Base-by-base conservation (phyloP, 2,329 filamentous ascomycete species). In the Curvularia sp. region DNA sequence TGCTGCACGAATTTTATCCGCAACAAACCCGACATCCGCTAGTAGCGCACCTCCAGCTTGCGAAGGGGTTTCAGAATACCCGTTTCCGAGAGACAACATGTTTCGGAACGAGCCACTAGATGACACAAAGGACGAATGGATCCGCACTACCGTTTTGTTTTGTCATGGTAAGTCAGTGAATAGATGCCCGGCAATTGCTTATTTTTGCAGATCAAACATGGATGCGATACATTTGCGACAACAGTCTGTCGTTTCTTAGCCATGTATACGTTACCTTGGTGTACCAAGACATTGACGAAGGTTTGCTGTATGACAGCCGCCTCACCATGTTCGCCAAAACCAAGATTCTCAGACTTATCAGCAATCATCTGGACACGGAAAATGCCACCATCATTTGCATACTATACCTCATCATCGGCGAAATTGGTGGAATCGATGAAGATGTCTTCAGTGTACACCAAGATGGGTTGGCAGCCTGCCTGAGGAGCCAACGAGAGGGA, bases 301-400 rank as follows among this genome's bases (percentile, higher is more conserved):
- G 70, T 5, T 54, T 67, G 6, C 35, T 72, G 28, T 63, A 71
- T 33, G 74, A 76, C 49, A 73, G 65, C 49, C 56, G 63, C 7
- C 65, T 73, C 33, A 76, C 73, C 8, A 66, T 74, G 31, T 69
- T 67, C 55, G 73, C 68, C n/a, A 75, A 75, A 47, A 72, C 71
- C 2, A 70, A 67, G 51, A 55, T 73, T 4, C 53, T 76, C 13
- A 58, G 66, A 5, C 62, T 67, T 28, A 68, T 76, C 15, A 69
- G 66, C 9, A 65, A 70, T 13, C 67, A 63, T 18, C 59, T 75
- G 9, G 59, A 64, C 28, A 69, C 65, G 12, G 72, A 73, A 38
- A 70, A 75, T 44, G 67, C 66, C 15, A 74, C 68, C 1, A 70
- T 75, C 20, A 44, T 75, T 20, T 72, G 70, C 53, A 75, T 75